Evolutionary conservation across 2,329 filamentous ascomycete species (phyloP), one percentile per base, ranked within the genome.

Genomic region (Aureobasidium subglaciale): DNA sequence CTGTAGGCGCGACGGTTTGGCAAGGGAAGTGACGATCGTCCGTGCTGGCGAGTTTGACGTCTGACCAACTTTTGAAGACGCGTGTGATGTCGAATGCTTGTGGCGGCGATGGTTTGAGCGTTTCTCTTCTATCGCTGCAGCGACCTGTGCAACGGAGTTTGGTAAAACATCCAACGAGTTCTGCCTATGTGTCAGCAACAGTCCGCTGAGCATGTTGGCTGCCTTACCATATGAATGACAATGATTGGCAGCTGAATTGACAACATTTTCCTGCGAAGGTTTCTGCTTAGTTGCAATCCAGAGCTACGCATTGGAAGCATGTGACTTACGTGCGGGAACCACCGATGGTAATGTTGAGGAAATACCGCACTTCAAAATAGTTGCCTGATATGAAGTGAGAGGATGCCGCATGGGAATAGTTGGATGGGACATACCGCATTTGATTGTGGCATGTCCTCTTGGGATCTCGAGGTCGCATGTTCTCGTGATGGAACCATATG

Each of bases 101-200:
- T 54, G 50, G 9, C 20, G 34, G 27, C 38, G 59, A 30, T 56
- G 59, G 41, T 62, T 59, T 25, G 56, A 59, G 35, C 59, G 65
- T 62, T 78, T 79, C 58, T 79, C 75, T 63, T 80, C 76, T 22
- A 80, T 78, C 4, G 78, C 77, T 24, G 76, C 75, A 27, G 78
- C 77, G 2, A 81, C 78, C 65, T 80, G 78, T 5, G 77, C 78
- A 7, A 78, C 75, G 1, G 74, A 76, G 55, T 80, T 81, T 16
- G 78, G 78, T 8, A 79, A 71, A 7, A 81, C 76, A 56, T 81
- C 78, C 40, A 81, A 70, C 0, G 78, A 80, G 59, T 80, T 81
- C 48, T 52, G 48, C 18, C 20, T 15, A 6, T 6, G n/a, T 15
- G 15, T 50, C 11, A 48, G 45, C 10, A n/a, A 15, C 16, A 24